phyloP scores from a whole-genome alignment of 1,284 basidiomycete species.

The Boletus semigastroideus region DNA sequence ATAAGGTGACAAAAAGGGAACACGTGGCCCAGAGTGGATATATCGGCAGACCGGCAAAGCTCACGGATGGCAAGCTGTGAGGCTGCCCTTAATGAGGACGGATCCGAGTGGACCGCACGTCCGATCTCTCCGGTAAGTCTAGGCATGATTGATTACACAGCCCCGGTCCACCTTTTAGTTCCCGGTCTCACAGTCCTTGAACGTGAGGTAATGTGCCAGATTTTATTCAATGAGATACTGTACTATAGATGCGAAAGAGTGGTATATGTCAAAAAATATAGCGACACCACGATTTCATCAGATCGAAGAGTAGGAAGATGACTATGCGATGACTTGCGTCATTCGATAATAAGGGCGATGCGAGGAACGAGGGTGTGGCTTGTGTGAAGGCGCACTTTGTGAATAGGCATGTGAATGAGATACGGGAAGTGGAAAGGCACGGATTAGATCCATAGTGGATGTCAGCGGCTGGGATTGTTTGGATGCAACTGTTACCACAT shows the following conservation, averaged over 20 bases:
- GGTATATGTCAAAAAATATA: constrained; percentile 37
- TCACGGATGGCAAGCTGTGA: no score
- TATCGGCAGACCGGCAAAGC: no score
- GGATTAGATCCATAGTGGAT: constrained; percentile 34
- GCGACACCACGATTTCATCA: constrained; percentile 29
- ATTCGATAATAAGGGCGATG: constrained; percentile 23
- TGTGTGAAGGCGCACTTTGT: constrained; percentile 23
- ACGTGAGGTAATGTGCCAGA: no score
- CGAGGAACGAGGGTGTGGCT: constrained; percentile 29
- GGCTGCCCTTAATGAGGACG: neutral
- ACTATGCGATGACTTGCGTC: constrained; percentile 28
- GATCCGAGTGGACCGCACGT: constrained; percentile 1
- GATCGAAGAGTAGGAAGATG: neutral
- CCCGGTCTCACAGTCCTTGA: neutral
- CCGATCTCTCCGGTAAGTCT: neutral
- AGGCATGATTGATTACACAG: neutral
- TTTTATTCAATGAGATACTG: neutral
- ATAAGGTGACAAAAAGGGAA: no score
- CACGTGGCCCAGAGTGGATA: no score
- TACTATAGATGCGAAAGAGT: constrained; percentile 13
- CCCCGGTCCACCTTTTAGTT: neutral
- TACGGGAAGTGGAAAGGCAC: constrained; percentile 31
- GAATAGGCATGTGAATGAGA: constrained; percentile 23
- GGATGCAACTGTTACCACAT: constrained; percentile 6
- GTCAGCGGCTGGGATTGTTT: constrained; percentile 19